Percentiles rank a stretch among this genome's conserved stretches.
Conservation (phyloP, 371 early-diverging fungal species). For the Rhizopus sp. region DNA sequence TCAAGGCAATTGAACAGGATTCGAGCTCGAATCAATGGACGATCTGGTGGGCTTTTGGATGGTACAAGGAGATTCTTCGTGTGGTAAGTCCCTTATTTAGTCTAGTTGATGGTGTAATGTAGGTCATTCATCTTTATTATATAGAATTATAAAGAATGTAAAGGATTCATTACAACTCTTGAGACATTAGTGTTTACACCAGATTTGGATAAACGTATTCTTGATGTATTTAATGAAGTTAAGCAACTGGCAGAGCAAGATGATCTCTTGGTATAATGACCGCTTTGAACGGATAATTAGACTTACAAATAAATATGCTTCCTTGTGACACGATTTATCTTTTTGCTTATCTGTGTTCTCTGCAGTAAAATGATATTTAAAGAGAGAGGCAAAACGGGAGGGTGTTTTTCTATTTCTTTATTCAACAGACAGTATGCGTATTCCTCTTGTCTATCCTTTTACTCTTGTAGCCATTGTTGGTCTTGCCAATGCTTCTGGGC, state of each 20-base stretch:
- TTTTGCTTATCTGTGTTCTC: too few species aligned
- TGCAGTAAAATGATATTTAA: too few species aligned
- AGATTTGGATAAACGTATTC: slow-evolving; percentile 57
- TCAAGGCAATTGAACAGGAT: slow-evolving; percentile 49
- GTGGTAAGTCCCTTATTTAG: slow-evolving; percentile 29
- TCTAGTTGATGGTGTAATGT: background rate
- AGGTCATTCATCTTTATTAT: slow-evolving; percentile 4
- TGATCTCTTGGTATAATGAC: slow-evolving; percentile 1
- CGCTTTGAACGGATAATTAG: too few species aligned
- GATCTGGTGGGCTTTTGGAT: slow-evolving; percentile 79
- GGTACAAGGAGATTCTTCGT: slow-evolving; percentile 82
- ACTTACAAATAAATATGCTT: too few species aligned
- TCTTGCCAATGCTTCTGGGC: slow-evolving; percentile 4
- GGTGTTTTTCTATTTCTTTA: too few species aligned
- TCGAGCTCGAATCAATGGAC: slow-evolving; percentile 49
- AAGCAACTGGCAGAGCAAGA: slow-evolving; percentile 10
- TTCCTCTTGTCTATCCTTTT: slow-evolving; percentile 1
- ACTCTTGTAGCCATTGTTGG: background rate
- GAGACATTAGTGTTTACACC: slow-evolving; percentile 74
- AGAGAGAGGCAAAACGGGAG: too few species aligned
- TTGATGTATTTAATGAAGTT: slow-evolving; percentile 60
- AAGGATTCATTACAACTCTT: slow-evolving; percentile 61
- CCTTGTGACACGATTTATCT: too few species aligned
- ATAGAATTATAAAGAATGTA: slow-evolving; percentile 69
- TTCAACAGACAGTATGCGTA: background rate